Conservation (phyloP, 202 grass and related monocot genomes). For the Elaeis oleifera region DNA sequence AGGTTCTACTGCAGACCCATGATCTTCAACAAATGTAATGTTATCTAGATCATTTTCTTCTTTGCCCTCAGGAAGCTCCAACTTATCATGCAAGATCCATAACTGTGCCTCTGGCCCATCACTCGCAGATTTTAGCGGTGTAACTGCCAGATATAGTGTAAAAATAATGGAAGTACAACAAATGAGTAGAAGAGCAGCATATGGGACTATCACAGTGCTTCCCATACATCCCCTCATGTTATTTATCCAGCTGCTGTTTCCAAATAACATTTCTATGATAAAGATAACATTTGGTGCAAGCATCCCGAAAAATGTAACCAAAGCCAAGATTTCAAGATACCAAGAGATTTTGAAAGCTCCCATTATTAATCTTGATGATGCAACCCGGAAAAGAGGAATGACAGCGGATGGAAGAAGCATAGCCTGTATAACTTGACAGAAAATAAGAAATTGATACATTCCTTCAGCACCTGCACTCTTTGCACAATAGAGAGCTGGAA, state of each 20-base stretch:
- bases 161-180: slow-evolving; percentile 51
- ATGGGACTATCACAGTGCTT: slow-evolving; percentile 45
- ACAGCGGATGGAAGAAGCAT: slow-evolving; percentile 72
- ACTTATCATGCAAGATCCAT: slow-evolving; percentile 21
- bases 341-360: slow-evolving; percentile 51
- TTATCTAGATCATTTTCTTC: slow-evolving; percentile 17
- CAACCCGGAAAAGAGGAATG: slow-evolving; percentile 63
- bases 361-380: slow-evolving; percentile 81
- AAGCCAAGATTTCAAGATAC: slow-evolving; percentile 57
- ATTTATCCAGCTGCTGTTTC: slow-evolving; percentile 65
- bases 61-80: slow-evolving; percentile 23
- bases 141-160: slow-evolving; percentile 62
- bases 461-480: slow-evolving; percentile 60
- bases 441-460: slow-evolving; percentile 72
- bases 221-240: slow-evolving; percentile 51
- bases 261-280: slow-evolving; percentile 66
- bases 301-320: slow-evolving; percentile 63
- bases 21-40: slow-evolving; percentile 10
- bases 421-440: slow-evolving; percentile 69
- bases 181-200: slow-evolving; percentile 39
- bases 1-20: slow-evolving; percentile 28
- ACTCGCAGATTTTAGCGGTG: slow-evolving; percentile 72
- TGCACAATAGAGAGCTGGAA: slow-evolving; percentile 50
- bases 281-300: slow-evolving; percentile 73
- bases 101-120: slow-evolving; percentile 31